Percentiles rank a stretch among this genome's conserved stretches.
phyloP scores from a whole-genome alignment of 148 eudicot genomes.

The Fagopyrum homotropicum region DNA sequence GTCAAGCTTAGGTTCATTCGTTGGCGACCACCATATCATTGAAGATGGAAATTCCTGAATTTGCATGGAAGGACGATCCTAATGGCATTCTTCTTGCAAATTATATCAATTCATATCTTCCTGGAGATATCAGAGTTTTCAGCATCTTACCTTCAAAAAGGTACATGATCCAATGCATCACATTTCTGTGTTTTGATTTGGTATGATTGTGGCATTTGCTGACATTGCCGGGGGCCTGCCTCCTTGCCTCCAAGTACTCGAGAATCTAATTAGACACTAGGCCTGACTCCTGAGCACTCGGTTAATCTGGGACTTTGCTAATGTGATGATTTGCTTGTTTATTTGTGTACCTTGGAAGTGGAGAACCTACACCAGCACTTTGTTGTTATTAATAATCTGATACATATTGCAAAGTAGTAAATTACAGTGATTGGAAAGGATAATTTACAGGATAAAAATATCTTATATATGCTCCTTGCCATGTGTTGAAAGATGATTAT shows the following conservation, averaged over 20 bases:
- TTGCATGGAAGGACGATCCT: constrained; percentile 81
- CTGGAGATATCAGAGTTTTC: constrained; percentile 65
- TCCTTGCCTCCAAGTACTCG: background rate
- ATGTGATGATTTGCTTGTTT: background rate
- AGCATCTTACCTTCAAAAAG: constrained; percentile 81
- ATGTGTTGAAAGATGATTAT: background rate
- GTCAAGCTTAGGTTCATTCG: constrained; percentile 64
- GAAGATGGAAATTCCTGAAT: constrained; percentile 84
- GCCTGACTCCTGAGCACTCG: background rate
- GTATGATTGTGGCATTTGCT: background rate
- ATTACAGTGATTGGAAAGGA: background rate
- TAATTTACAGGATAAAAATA: background rate
- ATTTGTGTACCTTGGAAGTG: background rate
- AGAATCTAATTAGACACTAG: background rate
- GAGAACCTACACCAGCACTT: background rate
- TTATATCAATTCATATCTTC: constrained; percentile 64
- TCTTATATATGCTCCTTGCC: background rate
- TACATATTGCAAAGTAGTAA: background rate
- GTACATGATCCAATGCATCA: constrained; percentile 20
- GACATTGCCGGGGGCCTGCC: background rate
- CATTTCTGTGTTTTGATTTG: background rate
- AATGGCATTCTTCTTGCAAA: constrained; percentile 67
- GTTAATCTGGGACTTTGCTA: background rate
- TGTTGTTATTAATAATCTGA: background rate
- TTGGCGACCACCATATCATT: constrained; percentile 83